phyloP scores from a whole-genome alignment of 192 early-diverging fungal species.

The Podila epicladia region DNA sequence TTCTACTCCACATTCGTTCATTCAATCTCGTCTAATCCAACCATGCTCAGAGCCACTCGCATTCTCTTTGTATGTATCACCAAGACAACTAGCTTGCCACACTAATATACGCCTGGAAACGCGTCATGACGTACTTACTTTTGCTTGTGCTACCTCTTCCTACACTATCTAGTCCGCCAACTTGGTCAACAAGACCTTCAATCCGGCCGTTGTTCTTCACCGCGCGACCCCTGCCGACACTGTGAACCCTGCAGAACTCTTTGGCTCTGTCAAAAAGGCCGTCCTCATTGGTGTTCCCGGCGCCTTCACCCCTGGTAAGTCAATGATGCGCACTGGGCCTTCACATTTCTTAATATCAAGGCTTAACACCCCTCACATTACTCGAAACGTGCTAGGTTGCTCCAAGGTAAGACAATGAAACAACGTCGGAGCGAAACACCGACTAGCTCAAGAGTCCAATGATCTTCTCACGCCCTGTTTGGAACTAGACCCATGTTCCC shows the following conservation, averaged over 20 bases:
- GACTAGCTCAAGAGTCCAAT: too few species aligned
- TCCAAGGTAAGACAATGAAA: conserved; percentile 23
- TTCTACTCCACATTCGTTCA: background rate
- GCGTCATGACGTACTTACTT: background rate
- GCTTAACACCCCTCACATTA: background rate
- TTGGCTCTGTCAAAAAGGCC: conserved; percentile 51
- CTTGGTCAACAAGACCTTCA: conserved; percentile 36
- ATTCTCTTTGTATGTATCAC: conserved; percentile 13
- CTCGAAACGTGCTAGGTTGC: conserved; percentile 5
- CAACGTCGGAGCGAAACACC: too few species aligned
- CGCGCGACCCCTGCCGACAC: conserved; percentile 54
- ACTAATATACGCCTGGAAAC: background rate
- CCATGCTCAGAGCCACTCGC: conserved; percentile 23
- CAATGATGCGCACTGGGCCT: background rate
- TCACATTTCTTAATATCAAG: background rate
- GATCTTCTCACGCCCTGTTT: too few species aligned
- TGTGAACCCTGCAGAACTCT: conserved; percentile 51
- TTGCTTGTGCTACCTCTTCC: background rate
- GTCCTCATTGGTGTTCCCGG: conserved; percentile 56
- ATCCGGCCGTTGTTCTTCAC: conserved; percentile 38
- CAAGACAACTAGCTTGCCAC: background rate
- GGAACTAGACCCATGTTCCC: conserved; percentile 57
- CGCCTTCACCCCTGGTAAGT: conserved; percentile 50
- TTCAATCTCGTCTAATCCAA: background rate
- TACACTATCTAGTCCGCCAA: background rate